Base-by-base conservation (phyloP, 2,329 filamentous ascomycete species). In the Fusarium sp. region DNA sequence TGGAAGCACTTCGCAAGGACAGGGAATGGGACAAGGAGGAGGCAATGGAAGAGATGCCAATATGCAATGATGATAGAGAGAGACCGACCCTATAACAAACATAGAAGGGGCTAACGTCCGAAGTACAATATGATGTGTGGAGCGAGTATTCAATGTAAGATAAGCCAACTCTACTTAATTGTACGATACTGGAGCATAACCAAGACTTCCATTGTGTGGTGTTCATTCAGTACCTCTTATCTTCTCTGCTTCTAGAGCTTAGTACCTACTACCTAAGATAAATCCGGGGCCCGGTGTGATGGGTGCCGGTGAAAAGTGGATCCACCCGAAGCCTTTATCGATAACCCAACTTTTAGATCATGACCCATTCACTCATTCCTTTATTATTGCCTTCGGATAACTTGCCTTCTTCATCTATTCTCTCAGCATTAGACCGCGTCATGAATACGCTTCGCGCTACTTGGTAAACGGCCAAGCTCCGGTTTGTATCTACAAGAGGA, bases 41-140 rank as follows among this genome's bases (percentile, higher is more conserved):
- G 46, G 55, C 6, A 47, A 44, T 10, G 57, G 52, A 31, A 57
- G 52, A 33, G 65, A 70, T 44, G 59, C 70, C 57, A 73, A 59
- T 18, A 74, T 74, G 71, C 55, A 72, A 47, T 69, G 57, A 74
- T 54, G 52, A 38, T 49, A 30, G 33, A 31, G 16, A 26, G 38
- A 55, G 49, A 64, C 50, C 37, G 36, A 53, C 31, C 34, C 40
- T 69, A 65, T 64, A 65, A 46, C 38, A 65, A 65, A 46, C 36
- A 65, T 62, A 64, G 57, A 52, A 59, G 50, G 62, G 46, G 44
- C 52, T 51, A 49, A 45, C 50, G 58, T 41, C 40, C 51, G 62
- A 65, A 40, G 61, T 61, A 59, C 38, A 49, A 62, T 49, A 50
- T 34, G 49, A 69, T 28, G 40, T 55, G 61, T 52, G 61, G 46